Evolutionary conservation across 2,329 filamentous ascomycete species (phyloP), one percentile per base, ranked within the genome.

Genomic region (Tolypocladium nubicola): DNA sequence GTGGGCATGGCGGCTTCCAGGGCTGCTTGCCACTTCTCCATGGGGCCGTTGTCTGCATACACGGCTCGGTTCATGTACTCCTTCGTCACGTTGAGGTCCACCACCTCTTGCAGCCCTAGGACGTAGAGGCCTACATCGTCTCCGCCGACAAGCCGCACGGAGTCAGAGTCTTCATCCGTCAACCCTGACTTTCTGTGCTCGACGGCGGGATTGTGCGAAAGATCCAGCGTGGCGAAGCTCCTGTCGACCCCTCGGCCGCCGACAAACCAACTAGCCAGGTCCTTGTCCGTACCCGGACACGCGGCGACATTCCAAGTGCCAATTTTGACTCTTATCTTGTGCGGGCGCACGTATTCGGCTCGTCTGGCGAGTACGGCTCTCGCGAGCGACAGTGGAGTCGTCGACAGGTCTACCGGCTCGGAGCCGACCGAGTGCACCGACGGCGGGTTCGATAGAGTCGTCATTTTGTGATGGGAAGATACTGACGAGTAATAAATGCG

Each of bases 301-400:
- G 87, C 86, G 4, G 91, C 94, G 19, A 96, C 90, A 72, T 99
- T 99, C 94, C 94, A 99, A 0, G 89, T 88, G 47, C 93, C 94
- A 55, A 99, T 81, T 73, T 97, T 97, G 71, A 99, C 82, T 62
- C 86, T 86, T 64, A 96, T 83, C 54, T 81, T 81, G 68, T 86
- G 86, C 49, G 85, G 82, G 41, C 85, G 83, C 33, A 88, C 87
- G 70, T 92, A 99, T 70, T 97, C 92, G 53, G 82, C 75, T 65
- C 86, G 83, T 56, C 94, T 83, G 43, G 88, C 85, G 67, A 87
- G 82, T 43, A 97, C 76, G 37, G 83, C 82, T 60, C 76, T 77
- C 52, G 82, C 82, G n/a, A 87, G 79, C 4, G 83, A 85, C 56
- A 79, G 76, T 1, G 79, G 81, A 41, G 74, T 77, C 16, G 77